Percentiles rank a stretch among this genome's conserved stretches.
phyloP scores from a whole-genome alignment of 345 rosid genomes.

The Sonneratia caseolaris region DNA sequence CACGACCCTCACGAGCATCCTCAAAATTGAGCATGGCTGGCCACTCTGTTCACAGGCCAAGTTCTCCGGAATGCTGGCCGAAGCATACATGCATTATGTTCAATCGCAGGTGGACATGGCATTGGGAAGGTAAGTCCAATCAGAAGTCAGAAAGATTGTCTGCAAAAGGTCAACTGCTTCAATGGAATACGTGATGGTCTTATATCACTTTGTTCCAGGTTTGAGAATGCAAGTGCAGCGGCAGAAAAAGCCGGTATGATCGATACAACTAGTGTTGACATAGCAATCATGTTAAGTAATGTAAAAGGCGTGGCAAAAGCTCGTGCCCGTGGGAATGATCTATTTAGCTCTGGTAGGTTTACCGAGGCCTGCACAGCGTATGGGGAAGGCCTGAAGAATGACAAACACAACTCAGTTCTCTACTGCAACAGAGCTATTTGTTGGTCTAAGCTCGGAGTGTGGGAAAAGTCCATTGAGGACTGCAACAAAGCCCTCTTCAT shows the following conservation, averaged over 20 bases:
- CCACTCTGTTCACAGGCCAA: slow-evolving; percentile 22
- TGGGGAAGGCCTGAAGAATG: slow-evolving; percentile 77
- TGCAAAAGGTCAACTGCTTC: slow-evolving; percentile 2
- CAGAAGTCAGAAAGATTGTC: slow-evolving; percentile 3
- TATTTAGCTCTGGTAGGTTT: slow-evolving; percentile 62
- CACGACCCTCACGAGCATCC: slow-evolving; percentile 35
- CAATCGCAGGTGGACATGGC: slow-evolving; percentile 87
- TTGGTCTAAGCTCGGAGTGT: slow-evolving; percentile 84
- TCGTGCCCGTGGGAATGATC: slow-evolving; percentile 73
- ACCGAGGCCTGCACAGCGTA: slow-evolving; percentile 84
- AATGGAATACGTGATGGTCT: slow-evolving; percentile 28
- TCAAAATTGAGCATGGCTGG: slow-evolving; percentile 27
- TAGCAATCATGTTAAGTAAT: slow-evolving; percentile 43
- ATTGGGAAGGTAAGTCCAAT: slow-evolving; percentile 74
- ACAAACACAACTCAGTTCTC: slow-evolving; percentile 65
- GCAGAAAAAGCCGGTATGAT: slow-evolving; percentile 63
- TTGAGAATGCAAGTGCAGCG: slow-evolving; percentile 70
- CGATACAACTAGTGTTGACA: slow-evolving; percentile 53
- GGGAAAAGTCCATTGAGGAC: slow-evolving; percentile 83
- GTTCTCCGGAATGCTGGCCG: slow-evolving; percentile 63
- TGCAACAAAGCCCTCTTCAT: slow-evolving; percentile 71
- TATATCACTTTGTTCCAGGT: slow-evolving; percentile 54
- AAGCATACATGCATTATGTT: slow-evolving; percentile 60
- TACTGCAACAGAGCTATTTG: slow-evolving; percentile 97
- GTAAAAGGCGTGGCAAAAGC: slow-evolving; percentile 66